phyloP scores from a whole-genome alignment of 306 rosid genomes.

The Dalbergia cultrata region DNA sequence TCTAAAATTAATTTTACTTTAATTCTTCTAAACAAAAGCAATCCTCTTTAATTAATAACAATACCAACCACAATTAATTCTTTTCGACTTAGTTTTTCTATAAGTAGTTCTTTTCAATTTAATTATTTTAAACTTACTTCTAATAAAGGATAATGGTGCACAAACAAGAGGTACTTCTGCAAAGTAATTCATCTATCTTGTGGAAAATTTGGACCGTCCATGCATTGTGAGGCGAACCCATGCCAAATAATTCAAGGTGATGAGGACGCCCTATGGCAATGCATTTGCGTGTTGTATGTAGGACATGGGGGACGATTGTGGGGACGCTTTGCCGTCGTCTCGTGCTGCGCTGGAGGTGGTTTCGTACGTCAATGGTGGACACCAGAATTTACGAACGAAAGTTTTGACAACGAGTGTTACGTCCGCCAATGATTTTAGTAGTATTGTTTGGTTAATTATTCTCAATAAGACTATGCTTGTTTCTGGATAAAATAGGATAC shows the following conservation, averaged over 20 bases:
- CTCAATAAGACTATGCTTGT: too few relatives aligned
- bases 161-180: too few relatives aligned
- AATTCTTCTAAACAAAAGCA: too few relatives aligned
- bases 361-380: neutral
- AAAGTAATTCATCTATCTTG: neutral
- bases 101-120: too few relatives aligned
- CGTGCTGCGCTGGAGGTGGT: constrained; percentile 6
- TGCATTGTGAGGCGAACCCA: neutral
- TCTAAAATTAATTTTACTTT: too few relatives aligned
- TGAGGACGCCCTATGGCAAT: neutral
- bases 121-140: too few relatives aligned
- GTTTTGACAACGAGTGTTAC: neutral
- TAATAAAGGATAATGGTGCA: too few relatives aligned
- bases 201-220: neutral
- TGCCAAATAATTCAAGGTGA: neutral
- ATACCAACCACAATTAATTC: too few relatives aligned
- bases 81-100: too few relatives aligned
- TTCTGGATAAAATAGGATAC: too few relatives aligned
- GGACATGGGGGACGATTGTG: neutral
- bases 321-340: constrained; percentile 1
- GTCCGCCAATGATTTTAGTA: neutral
- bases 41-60: too few relatives aligned
- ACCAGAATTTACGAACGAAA: neutral
- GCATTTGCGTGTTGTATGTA: neutral
- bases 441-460: too few relatives aligned